Base-by-base conservation (phyloP, 129 eudicot genomes). In the Flaveria ramosissima region DNA sequence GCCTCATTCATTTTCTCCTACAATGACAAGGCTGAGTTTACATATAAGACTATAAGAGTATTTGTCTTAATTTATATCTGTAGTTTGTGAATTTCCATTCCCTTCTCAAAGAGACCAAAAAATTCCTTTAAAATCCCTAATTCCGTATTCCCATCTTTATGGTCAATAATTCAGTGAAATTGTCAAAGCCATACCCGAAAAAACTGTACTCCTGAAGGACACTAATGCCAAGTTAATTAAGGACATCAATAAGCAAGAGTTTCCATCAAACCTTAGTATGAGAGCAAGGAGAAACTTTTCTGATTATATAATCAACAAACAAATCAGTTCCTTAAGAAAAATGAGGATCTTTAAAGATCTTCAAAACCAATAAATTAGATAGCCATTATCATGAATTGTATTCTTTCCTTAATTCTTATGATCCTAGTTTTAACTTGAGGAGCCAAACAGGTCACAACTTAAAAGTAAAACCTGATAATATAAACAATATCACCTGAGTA, bases 381-480 rank as follows among this genome's bases (percentile, higher is more conserved):
- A 13, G 74, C 27, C 23, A 5, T 24, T 60, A 60, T 60, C 67
- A 60, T 60, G 13, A 72, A 17, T 32, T 19, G 1, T 21, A 32
- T 30, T 52, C 76, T 52, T 71, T 72, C 65, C 65, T n/a, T 36
- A 72, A 32, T 53, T 72, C 65, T n/a, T 36, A 72, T 72, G 48
- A 53, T 72, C 27, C 76, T 27, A 30, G 27, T 17, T 53, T 30
- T 17, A 69, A 48, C 6, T 47, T 47, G 74, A 6, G 16, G 47
- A 53, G 19, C 51, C 32, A 30, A 72, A 71, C 5, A 11, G 15
- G 43, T 70, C 30, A 42, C 72, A 68, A 7, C 6, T 68, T 7
- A 70, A 46, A 70, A n/a, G 43, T 24, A 46, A 70, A 20, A 70
- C 23, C 21, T 14, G 60, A 42, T 42, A 64, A 42, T 14, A 70